A percentile compares a stretch with the other conserved stretches of the same genome.
Conservation (phyloP, 768 basidiomycete species). For the Suillus ampliporus region DNA sequence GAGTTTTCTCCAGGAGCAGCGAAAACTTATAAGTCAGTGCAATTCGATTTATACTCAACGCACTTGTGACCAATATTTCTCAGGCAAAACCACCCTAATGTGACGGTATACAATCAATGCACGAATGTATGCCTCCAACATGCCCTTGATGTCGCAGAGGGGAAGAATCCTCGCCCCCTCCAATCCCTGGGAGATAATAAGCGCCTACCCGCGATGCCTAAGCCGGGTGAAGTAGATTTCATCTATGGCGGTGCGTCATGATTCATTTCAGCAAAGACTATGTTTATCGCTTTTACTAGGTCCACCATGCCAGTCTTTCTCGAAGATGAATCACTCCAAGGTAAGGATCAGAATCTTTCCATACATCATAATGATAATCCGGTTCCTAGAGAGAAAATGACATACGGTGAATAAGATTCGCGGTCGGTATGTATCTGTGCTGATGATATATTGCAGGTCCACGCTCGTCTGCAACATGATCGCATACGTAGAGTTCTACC, state of each 20-base stretch:
- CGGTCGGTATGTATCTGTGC: not conserved
- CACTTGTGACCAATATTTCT: conserved; percentile 7
- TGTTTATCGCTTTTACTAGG: conserved; percentile 43
- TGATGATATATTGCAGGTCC: conserved; percentile 44
- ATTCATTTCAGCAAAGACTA: not conserved
- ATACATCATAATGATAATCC: not conserved
- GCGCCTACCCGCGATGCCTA: conserved; percentile 56
- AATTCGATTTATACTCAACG: not conserved
- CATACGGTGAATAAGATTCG: conserved; percentile 47
- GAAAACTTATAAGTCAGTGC: conserved; percentile 60
- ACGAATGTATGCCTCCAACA: conserved; percentile 63
- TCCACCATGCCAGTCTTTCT: conserved; percentile 80
- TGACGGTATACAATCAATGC: conserved; percentile 69
- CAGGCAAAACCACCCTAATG: conserved; percentile 66
- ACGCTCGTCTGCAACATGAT: conserved; percentile 74
- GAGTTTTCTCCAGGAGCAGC: conserved; percentile 71
- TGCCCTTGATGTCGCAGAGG: conserved; percentile 54
- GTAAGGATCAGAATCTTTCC: conserved; percentile 39
- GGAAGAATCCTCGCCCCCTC: conserved; percentile 46
- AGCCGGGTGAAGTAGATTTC: conserved; percentile 65
- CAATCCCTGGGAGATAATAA: conserved; percentile 45
- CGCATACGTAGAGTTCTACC: conserved; percentile 68
- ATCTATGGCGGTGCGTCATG: conserved; percentile 68
- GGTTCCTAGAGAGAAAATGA: conserved; percentile 58
- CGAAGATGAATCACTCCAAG: conserved; percentile 63